phyloP scores from a whole-genome alignment of 176 grass and related monocot species.

The Leersia perrieri region DNA sequence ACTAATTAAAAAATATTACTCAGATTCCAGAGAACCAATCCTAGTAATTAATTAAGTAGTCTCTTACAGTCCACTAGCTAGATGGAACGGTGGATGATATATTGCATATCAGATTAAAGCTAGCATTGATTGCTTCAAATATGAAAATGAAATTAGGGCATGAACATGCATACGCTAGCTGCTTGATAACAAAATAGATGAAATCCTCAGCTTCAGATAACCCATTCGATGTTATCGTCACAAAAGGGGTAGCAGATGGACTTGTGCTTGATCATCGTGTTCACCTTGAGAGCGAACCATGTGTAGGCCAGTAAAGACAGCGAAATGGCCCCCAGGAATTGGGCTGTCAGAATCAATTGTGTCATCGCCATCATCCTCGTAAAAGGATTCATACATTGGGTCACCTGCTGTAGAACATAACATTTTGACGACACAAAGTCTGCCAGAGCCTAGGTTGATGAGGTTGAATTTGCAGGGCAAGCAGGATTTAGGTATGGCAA shows the following conservation, averaged over 20 bases:
- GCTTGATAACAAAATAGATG: not conserved
- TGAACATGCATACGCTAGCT: too few relatives aligned
- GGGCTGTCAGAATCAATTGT: not conserved
- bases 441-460: slow-evolving; percentile 13
- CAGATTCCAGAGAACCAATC: too few relatives aligned
- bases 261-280: slow-evolving; percentile 13
- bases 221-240: not conserved
- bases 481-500: not conserved
- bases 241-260: not conserved
- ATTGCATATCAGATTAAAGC: not conserved
- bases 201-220: not conserved
- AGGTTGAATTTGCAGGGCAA: not conserved
- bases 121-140: not conserved
- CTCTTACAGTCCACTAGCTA: not conserved
- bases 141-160: too few relatives aligned
- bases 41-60: too few relatives aligned
- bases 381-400: too few relatives aligned
- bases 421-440: not conserved
- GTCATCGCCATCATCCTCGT: not conserved
- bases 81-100: not conserved
- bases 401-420: not conserved
- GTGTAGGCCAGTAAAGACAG: slow-evolving; percentile 10
- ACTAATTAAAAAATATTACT: too few relatives aligned
- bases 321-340: not conserved
- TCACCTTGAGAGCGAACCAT: not conserved